Conservation (phyloP, 2,329 filamentous ascomycete genomes). For the Xylariaceae sp. region DNA sequence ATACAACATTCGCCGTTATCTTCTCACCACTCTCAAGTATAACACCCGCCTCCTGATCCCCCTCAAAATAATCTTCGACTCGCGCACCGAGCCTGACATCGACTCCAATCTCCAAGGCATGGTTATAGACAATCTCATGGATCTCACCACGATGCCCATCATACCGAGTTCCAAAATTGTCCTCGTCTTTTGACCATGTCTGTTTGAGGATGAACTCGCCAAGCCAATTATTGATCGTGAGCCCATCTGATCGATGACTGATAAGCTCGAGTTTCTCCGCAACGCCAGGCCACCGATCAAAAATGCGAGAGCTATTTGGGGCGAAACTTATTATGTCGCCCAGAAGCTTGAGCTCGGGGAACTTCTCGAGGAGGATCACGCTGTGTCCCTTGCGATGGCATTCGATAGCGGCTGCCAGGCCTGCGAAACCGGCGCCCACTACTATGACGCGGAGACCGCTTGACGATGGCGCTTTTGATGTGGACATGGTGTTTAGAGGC, state of each 20-base stretch:
- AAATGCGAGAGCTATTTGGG: conserved; percentile 54
- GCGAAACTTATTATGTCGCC: conserved; percentile 53
- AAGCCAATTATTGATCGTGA: conserved; percentile 48
- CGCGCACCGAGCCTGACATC: conserved; percentile 42
- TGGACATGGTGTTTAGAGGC: conserved; percentile 15
- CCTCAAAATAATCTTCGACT: conserved; percentile 46
- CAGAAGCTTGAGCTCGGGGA: conserved; percentile 39
- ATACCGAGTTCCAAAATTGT: conserved; percentile 43
- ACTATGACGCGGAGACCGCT: conserved; percentile 45
- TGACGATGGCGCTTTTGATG: conserved; percentile 21
- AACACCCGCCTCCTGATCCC: conserved; percentile 22
- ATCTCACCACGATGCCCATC: conserved; percentile 52
- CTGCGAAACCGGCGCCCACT: conserved; percentile 54
- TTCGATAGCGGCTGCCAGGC: conserved; percentile 56
- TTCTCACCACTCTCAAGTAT: conserved; percentile 27
- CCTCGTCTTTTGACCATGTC: conserved; percentile 34
- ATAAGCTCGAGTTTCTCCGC: conserved; percentile 45
- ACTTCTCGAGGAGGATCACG: conserved; percentile 43
- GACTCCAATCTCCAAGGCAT: conserved; percentile 49
- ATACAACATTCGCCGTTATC: conserved; percentile 35
- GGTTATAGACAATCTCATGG: conserved; percentile 48
- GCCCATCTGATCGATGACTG: conserved; percentile 38
- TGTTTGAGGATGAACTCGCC: conserved; percentile 50
- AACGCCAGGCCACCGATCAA: conserved; percentile 52
- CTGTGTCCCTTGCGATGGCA: conserved; percentile 53